Evolutionary conservation across 192 early-diverging fungal genomes (phyloP), one percentile per base, ranked within the genome.

Genomic region (Coemansia sp.): DNA sequence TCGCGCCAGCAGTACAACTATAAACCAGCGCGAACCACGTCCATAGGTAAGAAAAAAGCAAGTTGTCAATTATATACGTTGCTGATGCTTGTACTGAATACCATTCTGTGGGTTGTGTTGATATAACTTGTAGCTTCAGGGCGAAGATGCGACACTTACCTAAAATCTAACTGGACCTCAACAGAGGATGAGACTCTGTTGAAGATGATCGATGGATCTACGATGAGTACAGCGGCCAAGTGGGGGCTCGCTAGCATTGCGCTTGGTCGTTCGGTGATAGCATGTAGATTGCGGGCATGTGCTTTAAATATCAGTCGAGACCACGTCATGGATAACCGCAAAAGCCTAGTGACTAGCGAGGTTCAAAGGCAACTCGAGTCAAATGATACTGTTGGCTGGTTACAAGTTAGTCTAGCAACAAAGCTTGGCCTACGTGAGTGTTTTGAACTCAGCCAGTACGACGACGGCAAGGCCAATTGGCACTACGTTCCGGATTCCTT

Each of bases 361-460:
- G n/a, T 22, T 9, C 49, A 50, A 22, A 9, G 20, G 20, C 22
- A 50, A 20, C 10, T n/a, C 9, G 8, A 50, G 5, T 50, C 7
- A 7, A 50, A 8, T 10, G 1, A 7, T 16, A 5, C n/a, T 10
- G 60, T 73, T 20, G 61, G 68, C 22, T 73, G 72, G 72, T 13
- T 36, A 1, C 3, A 9, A 50, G 9, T 22, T 8, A 50, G 49
- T 20, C 49, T 24, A 50, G 49, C 20, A 22, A 24, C 20, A 20
- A 20, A 8, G 18, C 49, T 50, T 6, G n/a, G 49, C 18, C 40
- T 50, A 46, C 65, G 15, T 36, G 33, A 53, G 24, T 73, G 72
- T 9, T 16, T 73, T 57, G 72, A 73, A 31, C 41, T 12, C 60
- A 62, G 44, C 12, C 39, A 29, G 24, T 62, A 49, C 15, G 43